A percentile compares a stretch with the other conserved stretches of the same genome.
phyloP scores from a whole-genome alignment of 352 stramenopile species.

The Phytophthora parvispora region DNA sequence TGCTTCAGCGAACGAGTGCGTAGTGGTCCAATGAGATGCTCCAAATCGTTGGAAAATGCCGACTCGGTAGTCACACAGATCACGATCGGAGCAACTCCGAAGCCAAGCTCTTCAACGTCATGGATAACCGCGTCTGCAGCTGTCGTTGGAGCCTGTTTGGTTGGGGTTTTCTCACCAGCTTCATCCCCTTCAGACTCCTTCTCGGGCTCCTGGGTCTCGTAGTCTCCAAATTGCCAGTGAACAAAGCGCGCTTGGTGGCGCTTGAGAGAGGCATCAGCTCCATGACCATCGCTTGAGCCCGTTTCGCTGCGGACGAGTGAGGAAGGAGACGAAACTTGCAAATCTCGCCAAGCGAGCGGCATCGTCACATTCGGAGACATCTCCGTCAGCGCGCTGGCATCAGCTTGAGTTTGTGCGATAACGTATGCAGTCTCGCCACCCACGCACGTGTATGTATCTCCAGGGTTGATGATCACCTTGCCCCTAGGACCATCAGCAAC shows the following conservation, averaged over 20 bases:
- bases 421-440: constrained; percentile 81
- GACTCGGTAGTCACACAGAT: constrained; percentile 71
- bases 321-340: constrained; percentile 38
- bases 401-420: constrained; percentile 65
- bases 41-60: constrained; percentile 76
- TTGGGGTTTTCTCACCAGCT: constrained; percentile 7
- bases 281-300: constrained; percentile 21
- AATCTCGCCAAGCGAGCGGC: constrained; percentile 41
- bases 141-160: constrained; percentile 20
- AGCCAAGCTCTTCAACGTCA: constrained; percentile 58
- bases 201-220: constrained; percentile 38
- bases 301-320: constrained; percentile 40
- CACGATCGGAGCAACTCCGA: constrained; percentile 71
- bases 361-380: constrained; percentile 35
- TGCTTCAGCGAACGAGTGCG: constrained; percentile 73
- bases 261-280: constrained; percentile 18
- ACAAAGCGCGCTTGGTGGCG: constrained; percentile 41
- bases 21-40: constrained; percentile 83
- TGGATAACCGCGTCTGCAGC: constrained; percentile 61
- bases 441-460: constrained; percentile 76
- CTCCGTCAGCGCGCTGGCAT: constrained; percentile 42
- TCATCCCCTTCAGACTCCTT: constrained; percentile 30
- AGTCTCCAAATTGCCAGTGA: constrained; percentile 34
- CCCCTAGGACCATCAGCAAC: constrained; percentile 45
- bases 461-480: constrained; percentile 84